phyloP scores from a whole-genome alignment of 1,139 yeast genomes.

The Debaryomyces coudertii region DNA sequence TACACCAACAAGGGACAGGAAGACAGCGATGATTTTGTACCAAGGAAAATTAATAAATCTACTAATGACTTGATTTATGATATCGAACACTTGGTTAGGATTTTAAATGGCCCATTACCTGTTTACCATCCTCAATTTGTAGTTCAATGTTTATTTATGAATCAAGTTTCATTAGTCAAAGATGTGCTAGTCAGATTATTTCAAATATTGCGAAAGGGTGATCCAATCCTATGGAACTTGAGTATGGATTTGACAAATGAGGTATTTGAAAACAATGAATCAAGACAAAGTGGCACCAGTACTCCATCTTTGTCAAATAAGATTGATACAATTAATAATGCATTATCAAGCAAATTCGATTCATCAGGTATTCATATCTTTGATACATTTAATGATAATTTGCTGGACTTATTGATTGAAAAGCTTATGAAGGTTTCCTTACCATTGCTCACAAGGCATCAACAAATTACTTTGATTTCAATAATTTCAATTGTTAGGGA shows the following conservation, averaged over 20 bases:
- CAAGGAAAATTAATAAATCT: conserved; percentile 13
- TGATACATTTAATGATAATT: conserved; percentile 45
- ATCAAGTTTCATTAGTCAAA: conserved; percentile 59
- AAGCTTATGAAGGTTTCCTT: conserved; percentile 65
- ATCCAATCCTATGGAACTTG: conserved; percentile 39
- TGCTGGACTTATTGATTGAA: conserved; percentile 56
- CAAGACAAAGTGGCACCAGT: conserved; percentile 4
- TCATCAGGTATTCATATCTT: conserved; percentile 29
- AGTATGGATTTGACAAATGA: conserved; percentile 29
- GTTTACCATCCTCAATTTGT: conserved; percentile 89
- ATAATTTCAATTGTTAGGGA: conserved; percentile 66
- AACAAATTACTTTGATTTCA: conserved; percentile 79
- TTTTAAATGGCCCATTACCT: conserved; percentile 87
- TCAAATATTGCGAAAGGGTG: conserved; percentile 48
- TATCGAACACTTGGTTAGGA: conserved; percentile 61
- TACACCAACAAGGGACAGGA: conserved; percentile 29
- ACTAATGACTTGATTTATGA: conserved; percentile 31
- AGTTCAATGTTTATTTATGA: conserved; percentile 73
- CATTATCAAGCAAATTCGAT: conserved; percentile 15
- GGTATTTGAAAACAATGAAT: conserved; percentile 16
- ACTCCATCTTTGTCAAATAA: conserved; percentile 8
- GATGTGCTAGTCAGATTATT: conserved; percentile 59
- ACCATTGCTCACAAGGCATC: conserved; percentile 87
- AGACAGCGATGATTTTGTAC: conserved; percentile 38
- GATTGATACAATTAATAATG: conserved; percentile 40